Conservation (phyloP, 108 stramenopile species). For the Nitzschia putrida region DNA sequence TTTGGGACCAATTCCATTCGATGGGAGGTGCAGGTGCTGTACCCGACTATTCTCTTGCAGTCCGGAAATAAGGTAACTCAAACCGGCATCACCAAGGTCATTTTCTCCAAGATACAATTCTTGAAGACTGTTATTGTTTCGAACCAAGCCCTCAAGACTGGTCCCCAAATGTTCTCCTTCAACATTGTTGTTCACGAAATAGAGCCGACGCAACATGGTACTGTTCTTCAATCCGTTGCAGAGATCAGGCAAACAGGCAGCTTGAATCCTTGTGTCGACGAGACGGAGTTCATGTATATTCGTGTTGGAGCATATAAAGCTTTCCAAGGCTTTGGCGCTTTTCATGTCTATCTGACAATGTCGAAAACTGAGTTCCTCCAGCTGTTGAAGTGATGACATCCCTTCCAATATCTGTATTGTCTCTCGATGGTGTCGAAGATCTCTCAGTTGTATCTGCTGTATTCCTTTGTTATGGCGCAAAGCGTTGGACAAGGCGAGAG, state of each 20-base stretch:
- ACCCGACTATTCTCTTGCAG: constrained; percentile 3
- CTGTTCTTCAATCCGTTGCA: constrained; percentile 1
- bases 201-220: constrained; percentile 1
- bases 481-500: constrained; percentile 13
- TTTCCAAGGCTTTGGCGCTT: constrained; percentile 5
- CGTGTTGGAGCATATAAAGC: neutral
- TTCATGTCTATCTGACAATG: constrained; percentile 16
- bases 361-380: constrained; percentile 28
- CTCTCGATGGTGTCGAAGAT: constrained; percentile 24
- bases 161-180: neutral
- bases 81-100: constrained; percentile 27
- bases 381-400: neutral
- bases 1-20: neutral
- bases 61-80: neutral
- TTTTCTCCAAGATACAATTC: constrained; percentile 25
- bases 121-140: neutral
- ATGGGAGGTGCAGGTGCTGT: neutral
- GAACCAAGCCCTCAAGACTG: constrained; percentile 7
- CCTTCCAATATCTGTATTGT: neutral
- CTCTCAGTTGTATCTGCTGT: constrained; percentile 25
- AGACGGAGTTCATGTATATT: constrained; percentile 24
- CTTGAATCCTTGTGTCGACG: constrained; percentile 21
- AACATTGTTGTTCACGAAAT: constrained; percentile 20
- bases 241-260: neutral
- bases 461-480: constrained; percentile 10